These are phyloP conservation scores for Penicillium ochrochloron DNA, from an alignment of 495 filamentous ascomycete species.

Conservation along the genomic window DNA sequence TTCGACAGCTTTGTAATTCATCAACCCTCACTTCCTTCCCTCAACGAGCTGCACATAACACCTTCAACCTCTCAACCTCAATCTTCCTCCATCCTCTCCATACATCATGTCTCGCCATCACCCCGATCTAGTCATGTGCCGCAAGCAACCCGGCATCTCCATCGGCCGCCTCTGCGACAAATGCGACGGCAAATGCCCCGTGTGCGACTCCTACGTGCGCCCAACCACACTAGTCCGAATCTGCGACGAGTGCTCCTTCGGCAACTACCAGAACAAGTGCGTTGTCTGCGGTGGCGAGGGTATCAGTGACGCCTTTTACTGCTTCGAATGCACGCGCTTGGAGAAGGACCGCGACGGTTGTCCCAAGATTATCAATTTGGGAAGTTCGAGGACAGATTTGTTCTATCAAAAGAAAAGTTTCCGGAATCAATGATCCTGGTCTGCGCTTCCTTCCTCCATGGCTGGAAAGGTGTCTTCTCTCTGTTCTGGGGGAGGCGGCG, in stretches of 20 bases:
- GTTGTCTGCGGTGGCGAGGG: slow-evolving; percentile 98
- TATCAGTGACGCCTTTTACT: slow-evolving; percentile 99
- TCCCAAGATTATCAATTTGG: slow-evolving; percentile 99
- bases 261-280: slow-evolving; percentile 99
- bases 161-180: slow-evolving; percentile 99
- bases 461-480: slow-evolving; percentile 24
- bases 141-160: slow-evolving; percentile 96
- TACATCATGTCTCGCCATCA: slow-evolving; percentile 44
- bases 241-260: slow-evolving; percentile 99
- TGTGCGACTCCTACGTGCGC: slow-evolving; percentile 98
- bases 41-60: neutral
- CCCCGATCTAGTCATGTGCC: slow-evolving; percentile 97
- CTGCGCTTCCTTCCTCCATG: slow-evolving; percentile 12
- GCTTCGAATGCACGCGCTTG: slow-evolving; percentile 96
- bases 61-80: slow-evolving; percentile 16
- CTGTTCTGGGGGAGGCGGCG: slow-evolving; percentile 7
- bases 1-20: slow-evolving; percentile 4
- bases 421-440: slow-evolving; percentile 61
- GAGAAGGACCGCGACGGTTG: slow-evolving; percentile 98
- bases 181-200: slow-evolving; percentile 98
- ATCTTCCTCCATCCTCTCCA: slow-evolving; percentile 11
- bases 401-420: slow-evolving; percentile 84
- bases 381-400: slow-evolving; percentile 92
- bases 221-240: slow-evolving; percentile 97
- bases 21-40: neutral